Base-by-base conservation (phyloP, 495 filamentous ascomycete species). In the Penicillium bovifimosum region DNA sequence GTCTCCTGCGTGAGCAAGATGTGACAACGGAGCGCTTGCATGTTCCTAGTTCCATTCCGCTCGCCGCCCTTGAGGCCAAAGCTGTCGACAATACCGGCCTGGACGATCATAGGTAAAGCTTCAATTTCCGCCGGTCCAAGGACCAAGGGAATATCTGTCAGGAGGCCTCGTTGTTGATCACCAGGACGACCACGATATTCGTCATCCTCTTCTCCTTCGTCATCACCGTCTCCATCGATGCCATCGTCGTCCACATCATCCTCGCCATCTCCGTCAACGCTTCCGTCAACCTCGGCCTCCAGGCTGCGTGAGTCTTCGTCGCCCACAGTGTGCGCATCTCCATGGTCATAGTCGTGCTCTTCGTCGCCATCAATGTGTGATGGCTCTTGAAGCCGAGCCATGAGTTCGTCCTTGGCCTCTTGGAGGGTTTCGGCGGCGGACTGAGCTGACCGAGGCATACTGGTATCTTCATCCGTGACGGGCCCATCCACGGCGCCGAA, bases 121-220 rank as follows among this genome's bases (percentile, higher is more conserved):
- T 96, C 90, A 41, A 96, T 96, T 68, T 96, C 91, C 39, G 86
- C 87, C 0, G 91, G 91, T 26, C 91, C 90, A 13, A 96, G 76
- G 14, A 96, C 91, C 50, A 96, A 85, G n/a, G 91, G 91, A 26
- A 96, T 87, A 65, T 96, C 91, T 5, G 91, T 96, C 34, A 96
- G 68, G 5, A 96, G 73, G 28, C 91, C 91, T 27, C 86, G 86
- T 67, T 95, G 86, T 38, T 87, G 88, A 18, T 89, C 88, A 48
- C 91, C 90, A 17, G 85, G 85, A 54, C 88, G 86, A 3, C 83
- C 84, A 42, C 88, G 86, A 58, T 91, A 87, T 47, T 95, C 90
- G 41, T 87, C 85, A 32, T 83, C 80, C 18, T 88, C 86, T 17
- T 86, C 62, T 36, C 62, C 62, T 11, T 65, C 62, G 13, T 65